Conservation (phyloP, 2,329 filamentous ascomycete genomes). For the Rachicladosporium sp. region DNA sequence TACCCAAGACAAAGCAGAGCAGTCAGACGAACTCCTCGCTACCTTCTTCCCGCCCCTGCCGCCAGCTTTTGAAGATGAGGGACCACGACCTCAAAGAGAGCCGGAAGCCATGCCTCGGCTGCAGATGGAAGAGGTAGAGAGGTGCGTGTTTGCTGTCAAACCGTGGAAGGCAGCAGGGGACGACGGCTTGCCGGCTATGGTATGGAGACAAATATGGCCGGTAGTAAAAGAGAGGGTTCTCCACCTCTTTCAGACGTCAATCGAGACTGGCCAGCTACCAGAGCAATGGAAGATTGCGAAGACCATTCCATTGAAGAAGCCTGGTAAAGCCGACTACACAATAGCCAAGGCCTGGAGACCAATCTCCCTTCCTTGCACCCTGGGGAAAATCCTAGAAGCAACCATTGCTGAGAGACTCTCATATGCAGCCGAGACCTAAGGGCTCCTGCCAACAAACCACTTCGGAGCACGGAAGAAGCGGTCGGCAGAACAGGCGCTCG, state of each 20-base stretch:
- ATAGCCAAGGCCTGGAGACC: slow-evolving; percentile 15
- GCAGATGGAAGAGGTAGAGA: background rate
- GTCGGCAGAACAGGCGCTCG: background rate
- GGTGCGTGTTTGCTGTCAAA: slow-evolving; percentile 2
- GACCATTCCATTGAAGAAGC: slow-evolving; percentile 18
- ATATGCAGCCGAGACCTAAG: background rate
- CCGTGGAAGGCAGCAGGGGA: slow-evolving; percentile 7
- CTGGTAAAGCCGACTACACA: slow-evolving; percentile 16
- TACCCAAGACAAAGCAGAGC: no score
- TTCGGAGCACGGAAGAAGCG: background rate
- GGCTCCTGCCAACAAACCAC: slow-evolving; percentile 1
- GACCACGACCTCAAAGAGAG: background rate
- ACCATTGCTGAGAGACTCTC: background rate
- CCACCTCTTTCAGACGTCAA: slow-evolving; percentile 10
- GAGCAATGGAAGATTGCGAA: slow-evolving; percentile 15
- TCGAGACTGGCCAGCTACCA: slow-evolving; percentile 13
- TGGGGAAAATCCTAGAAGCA: slow-evolving; percentile 15
- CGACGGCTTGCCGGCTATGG: slow-evolving; percentile 8
- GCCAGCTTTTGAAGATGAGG: background rate
- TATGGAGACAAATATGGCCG: slow-evolving; percentile 15
- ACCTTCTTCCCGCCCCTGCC: background rate
- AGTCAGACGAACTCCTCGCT: background rate
- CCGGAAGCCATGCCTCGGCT: background rate
- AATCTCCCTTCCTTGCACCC: slow-evolving; percentile 14
- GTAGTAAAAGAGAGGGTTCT: slow-evolving; percentile 13